Evolutionary conservation across 768 basidiomycete genomes (phyloP), one percentile per base, ranked within the genome.

Genomic region (Collybia nuda): DNA sequence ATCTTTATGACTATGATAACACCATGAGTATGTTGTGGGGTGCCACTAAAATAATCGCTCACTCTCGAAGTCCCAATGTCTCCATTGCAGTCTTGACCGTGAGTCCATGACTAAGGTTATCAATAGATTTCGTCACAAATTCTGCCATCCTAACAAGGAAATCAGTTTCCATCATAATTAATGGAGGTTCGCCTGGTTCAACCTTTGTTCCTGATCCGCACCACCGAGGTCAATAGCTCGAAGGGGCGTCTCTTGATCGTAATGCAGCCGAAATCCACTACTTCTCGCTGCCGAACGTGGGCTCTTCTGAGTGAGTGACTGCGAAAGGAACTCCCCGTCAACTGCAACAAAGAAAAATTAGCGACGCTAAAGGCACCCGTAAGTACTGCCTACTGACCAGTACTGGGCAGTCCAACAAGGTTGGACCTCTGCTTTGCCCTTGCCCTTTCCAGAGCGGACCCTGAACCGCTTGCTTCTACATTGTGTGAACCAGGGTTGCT

Each of bases 91-190:
- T 70, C 51, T 74, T 65, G 5, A 84, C 81, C 0, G 78, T 76
- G 23, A 83, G 58, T 9, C 76, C 78, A 47, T 82, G 74, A 37
- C 75, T 76, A 0, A 77, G 66, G 45, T 82, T 84, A 50, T 85
- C 81, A 23, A 86, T 82, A 1, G 79, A 73, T 45, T 62, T 74
- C 2, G 81, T 78, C 2, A 86, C 82, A 51, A 86, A 86, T 39
- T 84, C 81, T 2, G 79, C 80, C 64, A 86, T 66, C 48, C 85
- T 86, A 55, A 41, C 46, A 52, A 44, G 40, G 44, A 40, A 32
- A 24, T 37, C 26, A 41, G 28, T 26, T 24, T 17, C 35, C 6
- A 11, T 15, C 14, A 5, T 9, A 32, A 32, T 32, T 11, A 9
- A 3, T 6, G 6, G 3, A n/a, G 28, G 12, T 11, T 36, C 5